phyloP scores from a whole-genome alignment of 257 asterid species.

The Nicotiana tabacum region DNA sequence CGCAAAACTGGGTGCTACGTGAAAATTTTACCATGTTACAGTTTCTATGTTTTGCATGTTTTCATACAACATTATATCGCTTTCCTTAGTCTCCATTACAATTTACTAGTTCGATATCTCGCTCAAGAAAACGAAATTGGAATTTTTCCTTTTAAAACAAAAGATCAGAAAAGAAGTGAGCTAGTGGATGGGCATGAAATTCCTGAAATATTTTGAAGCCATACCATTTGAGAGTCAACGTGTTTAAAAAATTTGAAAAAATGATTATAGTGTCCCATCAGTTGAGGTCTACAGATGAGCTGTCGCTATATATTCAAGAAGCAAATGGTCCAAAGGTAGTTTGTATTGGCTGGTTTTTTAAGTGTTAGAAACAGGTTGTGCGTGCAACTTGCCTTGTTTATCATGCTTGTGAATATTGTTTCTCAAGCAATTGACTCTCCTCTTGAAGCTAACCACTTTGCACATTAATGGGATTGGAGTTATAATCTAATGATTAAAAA shows the following conservation, averaged over 20 bases:
- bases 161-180: background rate
- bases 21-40: no score
- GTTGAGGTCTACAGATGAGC: background rate
- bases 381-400: background rate
- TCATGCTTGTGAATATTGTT: background rate
- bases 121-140: no score
- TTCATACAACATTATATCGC: background rate
- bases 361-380: background rate
- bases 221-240: background rate
- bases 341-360: background rate
- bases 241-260: background rate
- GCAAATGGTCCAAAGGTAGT: background rate
- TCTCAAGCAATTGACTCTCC: background rate
- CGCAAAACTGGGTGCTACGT: no score
- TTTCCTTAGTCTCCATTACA: background rate
- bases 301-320: background rate
- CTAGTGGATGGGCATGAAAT: background rate
- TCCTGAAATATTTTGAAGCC: background rate
- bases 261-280: background rate
- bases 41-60: background rate
- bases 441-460: background rate
- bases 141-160: no score
- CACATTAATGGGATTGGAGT: background rate
- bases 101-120: background rate
- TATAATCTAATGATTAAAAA: background rate